Base-by-base conservation (phyloP, 2,329 filamentous ascomycete genomes). In the Bretziella fagacearum region DNA sequence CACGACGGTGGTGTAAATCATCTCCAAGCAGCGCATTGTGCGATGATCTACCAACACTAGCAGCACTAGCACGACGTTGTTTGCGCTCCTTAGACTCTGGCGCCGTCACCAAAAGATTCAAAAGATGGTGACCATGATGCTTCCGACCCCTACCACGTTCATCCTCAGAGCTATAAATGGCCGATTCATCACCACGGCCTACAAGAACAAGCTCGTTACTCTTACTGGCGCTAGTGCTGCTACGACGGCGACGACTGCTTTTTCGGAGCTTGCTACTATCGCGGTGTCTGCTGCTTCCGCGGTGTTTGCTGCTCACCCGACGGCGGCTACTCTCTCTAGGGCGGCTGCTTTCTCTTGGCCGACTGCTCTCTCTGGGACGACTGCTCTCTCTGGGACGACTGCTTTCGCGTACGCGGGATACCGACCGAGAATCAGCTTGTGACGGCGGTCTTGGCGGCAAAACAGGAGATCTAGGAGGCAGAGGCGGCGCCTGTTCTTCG, bases 391-490 rank as follows among this genome's bases (percentile, higher is more conserved):
- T 33, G 25, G 11, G 42, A 22, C 32, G 33, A 17, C 40, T 43
- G 18, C 46, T 44, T 3, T 44, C 32, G 10, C 46, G 32, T 18
- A 35, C 36, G 15, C 42, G 42, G n/a, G 42, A 46, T 7, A 6
- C 30, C 10, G 47, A 36, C 11, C 36, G 36, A 15, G 47, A 47
- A 29, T 29, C 22, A n/a, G 42, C 44, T 17, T 27, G 30, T 25
- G 22, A 52, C 44, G 37, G 56, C 42, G 35, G 49, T 45, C 26
- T 54, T 47, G 37, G 55, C 42, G 44, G 50, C 54, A 20, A 52
- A 15, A 22, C 20, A 23, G 46, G 39, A 13, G 29, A 25, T 29
- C 32, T 15, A 15, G 27, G 29, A 26, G 37, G 22, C 10, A 33
- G 4, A 20, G 36, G 15, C 29, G 39, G 32, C 35, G n/a, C 22